Percentiles rank a stretch among this genome's conserved stretches.
Evolutionary conservation across 495 filamentous ascomycete genomes (phyloP).

Genomic region (Penicillium coprophilum): DNA sequence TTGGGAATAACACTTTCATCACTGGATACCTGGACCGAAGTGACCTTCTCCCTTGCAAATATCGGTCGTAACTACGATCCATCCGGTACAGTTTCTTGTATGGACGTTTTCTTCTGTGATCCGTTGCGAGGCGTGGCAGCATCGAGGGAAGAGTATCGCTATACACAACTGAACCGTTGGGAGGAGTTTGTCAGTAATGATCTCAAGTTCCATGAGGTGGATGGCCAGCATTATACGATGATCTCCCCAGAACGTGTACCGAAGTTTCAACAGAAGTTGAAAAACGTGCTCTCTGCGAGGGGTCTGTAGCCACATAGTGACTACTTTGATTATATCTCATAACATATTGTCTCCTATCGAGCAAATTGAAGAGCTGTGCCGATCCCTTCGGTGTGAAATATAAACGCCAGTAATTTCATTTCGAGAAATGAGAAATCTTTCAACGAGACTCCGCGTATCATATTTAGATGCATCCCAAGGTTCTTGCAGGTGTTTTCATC

Average conservation of each 20-base stretch:
- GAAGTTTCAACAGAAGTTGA: no score
- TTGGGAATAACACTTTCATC: neutral
- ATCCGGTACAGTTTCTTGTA: constrained; percentile 28
- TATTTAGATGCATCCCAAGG: neutral
- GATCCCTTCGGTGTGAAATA: no score
- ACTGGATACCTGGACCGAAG: neutral
- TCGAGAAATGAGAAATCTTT: no score
- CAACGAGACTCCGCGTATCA: no score
- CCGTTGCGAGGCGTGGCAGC: constrained; percentile 36
- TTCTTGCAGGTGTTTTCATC: no score
- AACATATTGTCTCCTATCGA: no score
- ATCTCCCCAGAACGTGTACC: no score
- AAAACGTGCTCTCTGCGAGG: neutral
- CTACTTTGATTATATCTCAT: no score
- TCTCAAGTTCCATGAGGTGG: constrained; percentile 32
- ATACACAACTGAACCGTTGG: constrained; percentile 34
- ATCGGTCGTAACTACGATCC: constrained; percentile 39
- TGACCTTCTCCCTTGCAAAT: neutral
- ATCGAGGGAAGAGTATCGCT: constrained; percentile 40
- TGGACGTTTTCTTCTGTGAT: constrained; percentile 47
- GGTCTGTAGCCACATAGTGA: no score
- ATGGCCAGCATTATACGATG: constrained; percentile 31
- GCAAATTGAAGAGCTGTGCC: no score
- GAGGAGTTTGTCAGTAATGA: constrained; percentile 27
- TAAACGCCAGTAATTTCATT: no score